phyloP scores from a whole-genome alignment of 768 basidiomycete species.

The Bullera alba region DNA sequence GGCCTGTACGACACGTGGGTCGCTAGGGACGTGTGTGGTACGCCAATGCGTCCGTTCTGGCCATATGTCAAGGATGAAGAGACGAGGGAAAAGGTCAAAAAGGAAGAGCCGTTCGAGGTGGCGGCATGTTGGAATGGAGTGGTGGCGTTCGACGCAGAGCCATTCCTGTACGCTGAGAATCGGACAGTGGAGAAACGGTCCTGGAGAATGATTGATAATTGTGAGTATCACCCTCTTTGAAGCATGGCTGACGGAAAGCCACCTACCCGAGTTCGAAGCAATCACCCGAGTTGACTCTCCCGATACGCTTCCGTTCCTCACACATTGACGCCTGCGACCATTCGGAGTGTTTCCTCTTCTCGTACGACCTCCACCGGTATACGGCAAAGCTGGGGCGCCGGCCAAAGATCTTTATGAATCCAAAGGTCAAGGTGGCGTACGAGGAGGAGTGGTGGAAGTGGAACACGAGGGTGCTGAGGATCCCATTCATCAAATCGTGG shows the following conservation, averaged over 20 bases:
- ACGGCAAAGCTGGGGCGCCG: conserved; percentile 5
- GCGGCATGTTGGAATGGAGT: conserved; percentile 40
- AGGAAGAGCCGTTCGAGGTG: conserved; percentile 1
- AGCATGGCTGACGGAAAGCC: background rate
- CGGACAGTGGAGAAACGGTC: background rate
- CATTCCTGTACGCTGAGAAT: conserved; percentile 14
- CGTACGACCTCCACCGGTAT: conserved; percentile 10
- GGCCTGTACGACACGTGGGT: conserved; percentile 17
- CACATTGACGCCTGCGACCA: background rate
- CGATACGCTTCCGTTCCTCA: background rate
- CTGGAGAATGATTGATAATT: background rate
- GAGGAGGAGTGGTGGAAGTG: conserved; percentile 24
- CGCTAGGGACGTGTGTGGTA: conserved; percentile 19
- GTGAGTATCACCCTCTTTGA: background rate
- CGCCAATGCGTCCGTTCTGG: conserved; percentile 16
- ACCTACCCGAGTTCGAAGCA: background rate
- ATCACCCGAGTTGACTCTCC: background rate
- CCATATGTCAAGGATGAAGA: conserved; percentile 11
- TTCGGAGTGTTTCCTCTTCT: background rate
- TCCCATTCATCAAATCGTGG: conserved; percentile 22
- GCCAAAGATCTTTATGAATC: conserved; percentile 23
- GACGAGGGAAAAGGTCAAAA: background rate
- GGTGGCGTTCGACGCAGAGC: conserved; percentile 20
- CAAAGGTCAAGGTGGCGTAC: conserved; percentile 19
- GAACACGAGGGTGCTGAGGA: conserved; percentile 15